Conservation (phyloP, 257 asterid genomes). For the Solanum phureja region DNA sequence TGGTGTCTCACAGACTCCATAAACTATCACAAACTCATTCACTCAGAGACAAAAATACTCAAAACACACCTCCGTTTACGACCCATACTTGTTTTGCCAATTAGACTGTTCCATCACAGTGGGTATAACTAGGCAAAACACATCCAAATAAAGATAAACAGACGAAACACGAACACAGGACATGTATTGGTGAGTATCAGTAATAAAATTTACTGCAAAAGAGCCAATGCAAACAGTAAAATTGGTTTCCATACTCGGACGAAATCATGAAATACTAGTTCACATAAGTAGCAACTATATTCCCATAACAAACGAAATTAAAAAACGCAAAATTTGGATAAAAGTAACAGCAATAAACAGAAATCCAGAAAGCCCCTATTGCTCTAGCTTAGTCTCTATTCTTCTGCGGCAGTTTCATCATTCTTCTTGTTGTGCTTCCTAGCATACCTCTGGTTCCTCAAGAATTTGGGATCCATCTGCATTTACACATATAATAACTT, state of each 20-base stretch:
- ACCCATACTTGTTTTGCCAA: neutral
- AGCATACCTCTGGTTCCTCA: conserved; percentile 23
- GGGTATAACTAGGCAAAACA: neutral
- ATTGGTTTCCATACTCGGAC: neutral
- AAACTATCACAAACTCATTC: neutral
- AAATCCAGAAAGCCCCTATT: neutral
- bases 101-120: neutral
- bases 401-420: conserved; percentile 1
- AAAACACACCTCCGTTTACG: neutral
- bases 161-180: neutral
- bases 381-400: neutral
- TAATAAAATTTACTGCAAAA: neutral
- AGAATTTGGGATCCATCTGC: conserved; percentile 18
- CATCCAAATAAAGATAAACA: neutral
- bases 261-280: neutral
- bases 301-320: neutral
- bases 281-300: neutral
- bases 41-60: too few species aligned
- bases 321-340: neutral
- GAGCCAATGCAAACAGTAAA: neutral
- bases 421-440: conserved; percentile 16
- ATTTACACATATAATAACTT: neutral
- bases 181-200: too few species aligned
- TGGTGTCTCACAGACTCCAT: neutral
- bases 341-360: neutral